Percentiles rank a stretch among this genome's conserved stretches.
Conservation (phyloP, 441 rosid genomes). For the Erodium moschatum region DNA sequence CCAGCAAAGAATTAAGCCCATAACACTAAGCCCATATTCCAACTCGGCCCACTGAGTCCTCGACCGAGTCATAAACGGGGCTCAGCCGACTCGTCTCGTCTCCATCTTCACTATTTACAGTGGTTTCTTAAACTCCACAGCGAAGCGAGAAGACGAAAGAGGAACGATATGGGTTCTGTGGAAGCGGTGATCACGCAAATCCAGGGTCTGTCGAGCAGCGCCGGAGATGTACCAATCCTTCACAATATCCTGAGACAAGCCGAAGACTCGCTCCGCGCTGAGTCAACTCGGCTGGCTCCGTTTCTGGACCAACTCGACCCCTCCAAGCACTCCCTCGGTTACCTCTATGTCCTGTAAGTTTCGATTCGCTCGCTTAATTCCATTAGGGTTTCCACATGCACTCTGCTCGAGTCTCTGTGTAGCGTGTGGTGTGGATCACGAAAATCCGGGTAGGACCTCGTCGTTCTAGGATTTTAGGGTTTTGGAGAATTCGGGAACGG, state of each 20-base stretch:
- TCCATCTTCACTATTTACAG: background rate
- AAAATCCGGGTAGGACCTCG: background rate
- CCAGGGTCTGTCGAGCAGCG: constrained; percentile 61
- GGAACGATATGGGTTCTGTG: constrained; percentile 28
- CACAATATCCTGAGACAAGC: constrained; percentile 46
- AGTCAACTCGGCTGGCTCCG: constrained; percentile 39
- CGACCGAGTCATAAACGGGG: background rate
- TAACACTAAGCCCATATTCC: background rate
- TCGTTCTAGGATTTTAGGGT: background rate
- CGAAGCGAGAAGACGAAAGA: constrained; percentile 1
- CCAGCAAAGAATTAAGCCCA: no score
- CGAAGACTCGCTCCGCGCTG: constrained; percentile 53
- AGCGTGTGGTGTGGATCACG: background rate
- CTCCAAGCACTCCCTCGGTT: constrained; percentile 75
- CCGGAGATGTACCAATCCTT: constrained; percentile 50
- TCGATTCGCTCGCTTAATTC: background rate
- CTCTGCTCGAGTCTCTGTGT: background rate
- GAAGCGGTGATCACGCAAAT: constrained; percentile 64
- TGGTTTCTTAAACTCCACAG: background rate
- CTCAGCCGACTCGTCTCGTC: background rate
- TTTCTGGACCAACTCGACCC: constrained; percentile 82
- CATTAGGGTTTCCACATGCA: background rate
- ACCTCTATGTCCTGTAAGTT: constrained; percentile 68
- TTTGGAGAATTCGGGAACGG: background rate
- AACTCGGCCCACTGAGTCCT: background rate